Evolutionary conservation across 2,329 filamentous ascomycete genomes (phyloP), one percentile per base, ranked within the genome.

Genomic region (Metarhizium anisopliae): DNA sequence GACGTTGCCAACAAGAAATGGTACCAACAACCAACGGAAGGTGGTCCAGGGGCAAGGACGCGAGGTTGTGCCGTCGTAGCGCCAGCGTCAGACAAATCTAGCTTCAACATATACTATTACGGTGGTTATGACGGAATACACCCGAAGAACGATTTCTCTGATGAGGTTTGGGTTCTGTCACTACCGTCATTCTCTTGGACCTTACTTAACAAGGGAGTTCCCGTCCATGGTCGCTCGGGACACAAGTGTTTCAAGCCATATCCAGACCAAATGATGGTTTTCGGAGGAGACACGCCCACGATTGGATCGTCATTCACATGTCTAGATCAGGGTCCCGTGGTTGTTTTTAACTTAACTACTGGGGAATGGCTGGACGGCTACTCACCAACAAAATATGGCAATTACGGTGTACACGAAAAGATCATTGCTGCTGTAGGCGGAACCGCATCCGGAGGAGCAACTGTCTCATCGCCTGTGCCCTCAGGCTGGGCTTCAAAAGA

Each of bases 21-120:
- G 89, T 81, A 80, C 58, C 67, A 84, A 62, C 89, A 94, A 67
- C 73, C 79, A 3, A 89, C 88, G 0, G 76, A 74, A 3, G 83
- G 81, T 2, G 75, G 76, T 0, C 82, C 80, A 0, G 81, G 83
- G 0, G 72, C 83, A 73, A 68, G 80, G 70, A 66, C 87, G 71
- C 67, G 87, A 77, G 77, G 86, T 66, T 94, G 90, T 64, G 85
- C 88, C 3, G 86, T 90, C 0, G 82, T 90, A 1, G 87, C 83
- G n/a, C 76, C 83, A 0, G 85, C 89, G 14, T 76, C 82, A 49
- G 88, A 91, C 65, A 77, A 76, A 38, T 88, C 86, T 11, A 90
- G 85, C 57, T 89, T 86, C 69, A 91, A 92, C 66, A 85, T 95
- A 52, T 92, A 93, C 74, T 90, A 89, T 72, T 94, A 90, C 62